phyloP scores from a whole-genome alignment of 345 rosid species.

The Dimocarpus longan region DNA sequence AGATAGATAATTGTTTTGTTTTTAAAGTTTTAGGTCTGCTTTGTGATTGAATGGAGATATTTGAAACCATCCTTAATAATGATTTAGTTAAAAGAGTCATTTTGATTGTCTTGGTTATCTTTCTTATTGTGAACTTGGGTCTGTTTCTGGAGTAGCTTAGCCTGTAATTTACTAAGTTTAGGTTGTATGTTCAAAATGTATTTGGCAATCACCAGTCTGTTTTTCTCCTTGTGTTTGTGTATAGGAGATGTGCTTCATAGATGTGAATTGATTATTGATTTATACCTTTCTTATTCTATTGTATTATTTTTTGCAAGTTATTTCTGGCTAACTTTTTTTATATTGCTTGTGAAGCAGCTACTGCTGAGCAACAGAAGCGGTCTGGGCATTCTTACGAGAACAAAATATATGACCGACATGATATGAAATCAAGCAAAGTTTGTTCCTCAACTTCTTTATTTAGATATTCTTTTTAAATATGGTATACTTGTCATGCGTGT shows the following conservation, averaged over 20 bases:
- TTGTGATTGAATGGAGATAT: background rate
- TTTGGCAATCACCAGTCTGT: background rate
- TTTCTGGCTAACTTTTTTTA: conserved; percentile 13
- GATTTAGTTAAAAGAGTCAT: background rate
- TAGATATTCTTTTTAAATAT: conserved; percentile 9
- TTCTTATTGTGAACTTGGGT: background rate
- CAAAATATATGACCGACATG: conserved; percentile 60
- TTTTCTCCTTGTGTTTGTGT: background rate
- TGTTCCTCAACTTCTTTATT: conserved; percentile 38
- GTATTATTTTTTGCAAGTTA: background rate
- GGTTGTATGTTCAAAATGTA: too few relatives aligned
- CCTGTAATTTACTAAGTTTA: background rate
- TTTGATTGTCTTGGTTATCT: background rate
- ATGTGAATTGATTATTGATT: background rate
- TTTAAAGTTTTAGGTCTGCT: background rate
- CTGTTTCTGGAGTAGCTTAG: background rate
- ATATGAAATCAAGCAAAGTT: conserved; percentile 65
- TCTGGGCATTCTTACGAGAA: conserved; percentile 54
- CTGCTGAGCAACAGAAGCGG: conserved; percentile 58
- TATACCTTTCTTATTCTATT: background rate
- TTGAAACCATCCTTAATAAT: background rate
- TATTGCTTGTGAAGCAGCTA: conserved; percentile 30
- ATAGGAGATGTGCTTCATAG: background rate
- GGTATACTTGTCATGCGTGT: conserved; percentile 12
- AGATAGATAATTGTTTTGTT: background rate